Evolutionary conservation across 139 green algal species (phyloP), one percentile per base, ranked within the genome.

Genomic region (Zygnema circumcarinatum): DNA sequence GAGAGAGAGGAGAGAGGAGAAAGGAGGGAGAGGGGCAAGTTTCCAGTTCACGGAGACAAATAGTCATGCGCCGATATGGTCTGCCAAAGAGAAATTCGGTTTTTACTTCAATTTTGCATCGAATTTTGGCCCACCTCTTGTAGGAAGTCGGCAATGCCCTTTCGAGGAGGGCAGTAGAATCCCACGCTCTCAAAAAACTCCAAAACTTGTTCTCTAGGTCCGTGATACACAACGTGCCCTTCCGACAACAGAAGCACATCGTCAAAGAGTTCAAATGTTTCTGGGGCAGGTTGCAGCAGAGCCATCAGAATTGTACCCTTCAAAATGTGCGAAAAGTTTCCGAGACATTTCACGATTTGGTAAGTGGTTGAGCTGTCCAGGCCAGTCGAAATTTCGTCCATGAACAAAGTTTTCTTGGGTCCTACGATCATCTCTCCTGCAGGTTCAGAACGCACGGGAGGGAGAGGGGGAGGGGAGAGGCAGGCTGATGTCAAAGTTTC

Each of bases 261-360:
- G 54, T 96, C 94, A 83, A 96, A 96, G 33, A 96, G 94, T 31
- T 89, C 75, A 40, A 91, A 83, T 1, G 82, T 91, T 88, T 98
- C 95, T 16, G 95, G 95, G 0, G 94, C 90, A 0, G 96, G 96
- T 92, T 98, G 95, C 87, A 98, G 93, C 81, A 98, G 94, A 7
- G 85, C 92, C 31, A 96, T 92, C 56, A 97, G 40, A 22, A 84
- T 52, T 2, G 33, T 88, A 62, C 29, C n/a, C 29, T 87, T 38
- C 21, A 84, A 29, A 33, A 38, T 31, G 67, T 88, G 82, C 38
- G 33, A 42, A 74, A 88, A 62, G 33, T 73, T 83, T n/a, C 68
- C 1, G 25, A 88, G 0, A 33, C 0, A 81, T 2, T 54, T 47
- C 29, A 84, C 75, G 39, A 89, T 89, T 32, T 76, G 41, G 41